These are phyloP conservation scores for Priceomyces fermenticarens DNA, from an alignment of 805 yeast genomes.

Conservation along the genomic window DNA sequence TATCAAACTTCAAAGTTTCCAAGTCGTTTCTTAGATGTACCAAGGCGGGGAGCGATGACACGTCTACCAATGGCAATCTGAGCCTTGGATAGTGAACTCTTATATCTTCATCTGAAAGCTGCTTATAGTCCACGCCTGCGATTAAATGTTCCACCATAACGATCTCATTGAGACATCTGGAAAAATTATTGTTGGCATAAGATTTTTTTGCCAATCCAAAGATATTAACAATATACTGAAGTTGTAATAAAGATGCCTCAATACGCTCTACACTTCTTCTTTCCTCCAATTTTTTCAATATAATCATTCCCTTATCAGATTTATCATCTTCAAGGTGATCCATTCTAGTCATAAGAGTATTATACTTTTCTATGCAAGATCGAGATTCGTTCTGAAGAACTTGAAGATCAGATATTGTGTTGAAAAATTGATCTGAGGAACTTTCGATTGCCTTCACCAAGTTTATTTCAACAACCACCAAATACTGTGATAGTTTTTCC, in stretches of 20 bases:
- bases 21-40: conserved; percentile 50
- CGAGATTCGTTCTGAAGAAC: conserved; percentile 55
- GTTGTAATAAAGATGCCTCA: conserved; percentile 60
- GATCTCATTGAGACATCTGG: conserved; percentile 54
- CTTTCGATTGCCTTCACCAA: conserved; percentile 78
- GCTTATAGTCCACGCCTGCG: conserved; percentile 17
- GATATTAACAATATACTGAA: conserved; percentile 32
- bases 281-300: conserved; percentile 48
- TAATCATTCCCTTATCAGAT: conserved; percentile 48
- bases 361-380: conserved; percentile 46
- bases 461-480: conserved; percentile 82
- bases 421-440: conserved; percentile 81
- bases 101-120: conserved; percentile 13
- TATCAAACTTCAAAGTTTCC: conserved; percentile 53
- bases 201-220: conserved; percentile 36
- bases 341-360: conserved; percentile 46
- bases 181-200: conserved; percentile 44
- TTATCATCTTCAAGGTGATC: conserved; percentile 45
- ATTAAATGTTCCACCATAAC: conserved; percentile 57
- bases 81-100: conserved; percentile 17
- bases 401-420: conserved; percentile 76
- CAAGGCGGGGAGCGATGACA: conserved; percentile 50
- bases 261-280: conserved; percentile 58
- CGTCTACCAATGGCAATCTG: conserved; percentile 34
- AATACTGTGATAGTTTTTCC: conserved; percentile 74